Percentiles rank a stretch among this genome's conserved stretches.
These are phyloP conservation scores for Pisolithus orientalis DNA, from an alignment of 768 basidiomycete genomes.

Conservation along the genomic window DNA sequence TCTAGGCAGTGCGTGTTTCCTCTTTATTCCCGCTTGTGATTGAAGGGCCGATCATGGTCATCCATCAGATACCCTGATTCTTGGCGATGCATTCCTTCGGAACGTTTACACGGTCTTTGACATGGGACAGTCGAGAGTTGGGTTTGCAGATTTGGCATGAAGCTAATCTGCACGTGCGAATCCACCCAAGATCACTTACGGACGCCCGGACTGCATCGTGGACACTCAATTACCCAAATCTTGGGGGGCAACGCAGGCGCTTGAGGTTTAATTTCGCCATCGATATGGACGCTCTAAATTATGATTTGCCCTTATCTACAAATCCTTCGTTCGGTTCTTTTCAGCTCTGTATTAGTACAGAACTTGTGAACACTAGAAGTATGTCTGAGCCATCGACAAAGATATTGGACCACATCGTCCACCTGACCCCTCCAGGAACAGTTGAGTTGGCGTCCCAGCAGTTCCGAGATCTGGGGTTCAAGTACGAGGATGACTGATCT, in stretches of 20 bases:
- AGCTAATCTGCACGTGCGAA: background rate
- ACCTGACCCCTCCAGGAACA: constrained; percentile 61
- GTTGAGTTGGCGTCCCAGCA: constrained; percentile 43
- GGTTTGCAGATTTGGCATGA: constrained; percentile 30
- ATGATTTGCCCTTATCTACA: too few species aligned
- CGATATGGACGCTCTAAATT: too few species aligned
- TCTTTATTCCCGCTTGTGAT: background rate
- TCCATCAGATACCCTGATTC: constrained; percentile 24
- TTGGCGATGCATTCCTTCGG: constrained; percentile 37
- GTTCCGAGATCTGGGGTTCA: constrained; percentile 61
- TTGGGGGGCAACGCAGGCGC: background rate
- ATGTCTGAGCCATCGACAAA: constrained; percentile 31
- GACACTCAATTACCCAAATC: background rate
- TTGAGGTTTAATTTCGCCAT: background rate
- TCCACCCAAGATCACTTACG: background rate
- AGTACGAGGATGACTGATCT: constrained; percentile 31
- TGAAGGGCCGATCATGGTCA: background rate
- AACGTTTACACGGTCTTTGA: constrained; percentile 44
- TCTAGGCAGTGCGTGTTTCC: constrained; percentile 16
- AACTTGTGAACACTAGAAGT: background rate
- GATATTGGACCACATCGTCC: constrained; percentile 63
- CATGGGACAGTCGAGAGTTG: constrained; percentile 30
- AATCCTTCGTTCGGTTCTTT: background rate
- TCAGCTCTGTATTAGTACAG: background rate
- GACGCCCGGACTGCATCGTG: background rate